Base-by-base conservation (phyloP, 192 early-diverging fungal genomes). In the Coemansia sp. region DNA sequence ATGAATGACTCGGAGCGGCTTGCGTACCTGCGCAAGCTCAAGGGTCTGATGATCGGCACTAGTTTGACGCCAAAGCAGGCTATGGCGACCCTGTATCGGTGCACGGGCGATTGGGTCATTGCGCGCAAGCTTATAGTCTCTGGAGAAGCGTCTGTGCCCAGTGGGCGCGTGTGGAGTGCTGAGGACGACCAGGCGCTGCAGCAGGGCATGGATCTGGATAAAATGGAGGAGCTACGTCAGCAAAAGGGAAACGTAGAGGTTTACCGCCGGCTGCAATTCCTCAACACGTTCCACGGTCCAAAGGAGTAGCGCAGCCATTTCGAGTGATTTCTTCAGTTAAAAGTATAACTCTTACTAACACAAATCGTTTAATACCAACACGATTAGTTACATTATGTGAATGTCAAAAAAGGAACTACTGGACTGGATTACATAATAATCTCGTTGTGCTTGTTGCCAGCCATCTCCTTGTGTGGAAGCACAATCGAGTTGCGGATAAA, bases 401-500 rank as follows among this genome's bases (percentile, higher is more conserved):
- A 12, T 15, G 44, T 27, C n/a, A 13, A 38, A 11, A 27, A n/a
- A 70, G 39, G 11, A 15, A 33, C 27, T 29, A 4, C 24, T 12
- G 11, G 27, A 9, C 44, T 50, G 16, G 60, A 27, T 87, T 89
- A 98, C 96, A 98, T 96, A 41, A 98, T 87, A 73, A 98, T 94
- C 79, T 97, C 95, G 75, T 95, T 93, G 79, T 96, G 94, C 86
- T 91, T 94, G 81, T 88, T 91, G 46, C 80, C 67, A 79, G 93
- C 93, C 65, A 99, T 86, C 65, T 97, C 97, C 90, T 99, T 99
- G 87, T 98, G 92, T 29, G 97, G 97, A 71, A 99, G 76, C 34
- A 99, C 96, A 65, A 98, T 95, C 69, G 95, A 98, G 87, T 98
- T 97, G 73, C 97, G 88, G 70, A 99, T 93, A 38, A 95, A 90